Conservation (phyloP, 768 basidiomycete species). For the Suillus subaureus region DNA sequence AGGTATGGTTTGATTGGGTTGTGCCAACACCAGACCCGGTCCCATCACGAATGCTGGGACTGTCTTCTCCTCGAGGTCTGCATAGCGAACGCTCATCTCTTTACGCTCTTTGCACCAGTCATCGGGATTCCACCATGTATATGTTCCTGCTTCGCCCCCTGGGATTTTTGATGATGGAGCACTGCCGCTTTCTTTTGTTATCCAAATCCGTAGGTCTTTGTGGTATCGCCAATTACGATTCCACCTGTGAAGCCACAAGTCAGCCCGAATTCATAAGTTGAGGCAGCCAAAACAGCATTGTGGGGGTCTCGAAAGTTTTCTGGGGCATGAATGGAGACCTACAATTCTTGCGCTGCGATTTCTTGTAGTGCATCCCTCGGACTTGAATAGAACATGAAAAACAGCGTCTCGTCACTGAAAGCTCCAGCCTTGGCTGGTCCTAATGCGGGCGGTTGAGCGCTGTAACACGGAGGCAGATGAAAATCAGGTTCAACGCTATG, state of each 20-base stretch:
- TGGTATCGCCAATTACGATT: slow-evolving; percentile 97
- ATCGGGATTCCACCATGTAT: slow-evolving; percentile 89
- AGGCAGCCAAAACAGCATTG: slow-evolving; percentile 1
- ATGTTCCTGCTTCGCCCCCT: slow-evolving; percentile 84
- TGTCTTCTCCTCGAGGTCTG: slow-evolving; percentile 76
- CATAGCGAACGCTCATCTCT: slow-evolving; percentile 74
- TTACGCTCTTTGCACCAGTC: slow-evolving; percentile 78
- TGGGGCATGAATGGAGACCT: slow-evolving; percentile 37
- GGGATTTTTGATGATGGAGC: slow-evolving; percentile 74
- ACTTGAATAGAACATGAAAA: slow-evolving; percentile 97
- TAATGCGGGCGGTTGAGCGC: slow-evolving; percentile 85
- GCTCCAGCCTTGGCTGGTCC: slow-evolving; percentile 77
- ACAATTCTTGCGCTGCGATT: slow-evolving; percentile 94
- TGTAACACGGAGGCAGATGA: slow-evolving; percentile 89
- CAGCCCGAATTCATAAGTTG: slow-evolving; percentile 9
- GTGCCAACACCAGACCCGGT: slow-evolving; percentile 46
- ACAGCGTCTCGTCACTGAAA: slow-evolving; percentile 95
- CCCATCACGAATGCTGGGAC: slow-evolving; percentile 60
- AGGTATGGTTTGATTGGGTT: slow-evolving; percentile 32
- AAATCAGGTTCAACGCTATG: slow-evolving; percentile 90
- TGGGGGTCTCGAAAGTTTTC: neutral
- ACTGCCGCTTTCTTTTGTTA: slow-evolving; percentile 88
- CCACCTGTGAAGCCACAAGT: slow-evolving; percentile 52
- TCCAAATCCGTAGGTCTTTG: slow-evolving; percentile 81
- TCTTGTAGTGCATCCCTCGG: slow-evolving; percentile 93